phyloP scores from a whole-genome alignment of 208 protist genomes.

The Trypanosoma boissoni region DNA sequence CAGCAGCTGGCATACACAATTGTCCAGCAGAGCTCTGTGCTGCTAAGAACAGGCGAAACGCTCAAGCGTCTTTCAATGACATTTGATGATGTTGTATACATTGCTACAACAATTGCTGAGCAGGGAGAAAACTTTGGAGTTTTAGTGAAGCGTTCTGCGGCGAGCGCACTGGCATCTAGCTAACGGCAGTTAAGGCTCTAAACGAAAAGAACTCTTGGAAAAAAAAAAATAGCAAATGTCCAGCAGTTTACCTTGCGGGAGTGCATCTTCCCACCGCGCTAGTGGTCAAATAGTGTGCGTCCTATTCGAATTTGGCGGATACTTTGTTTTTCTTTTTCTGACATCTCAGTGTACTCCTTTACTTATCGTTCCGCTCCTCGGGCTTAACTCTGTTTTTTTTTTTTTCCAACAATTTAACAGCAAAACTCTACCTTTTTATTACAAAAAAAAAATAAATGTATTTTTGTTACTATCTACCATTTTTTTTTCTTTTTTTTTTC shows the following conservation, averaged over 20 bases:
- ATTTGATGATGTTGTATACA: conserved; percentile 72
- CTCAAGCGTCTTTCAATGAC: conserved; percentile 76
- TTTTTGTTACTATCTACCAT: too few relatives aligned
- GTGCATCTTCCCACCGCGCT: too few relatives aligned
- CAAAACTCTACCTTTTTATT: too few relatives aligned
- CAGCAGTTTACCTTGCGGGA: too few relatives aligned
- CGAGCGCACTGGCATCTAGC: conserved; percentile 13
- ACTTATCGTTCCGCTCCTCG: too few relatives aligned
- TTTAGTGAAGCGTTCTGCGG: conserved; percentile 48
- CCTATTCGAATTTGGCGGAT: too few relatives aligned
- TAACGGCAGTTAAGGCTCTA: conserved; percentile 6
- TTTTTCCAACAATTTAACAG: too few relatives aligned
- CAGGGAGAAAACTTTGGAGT: conserved; percentile 53
- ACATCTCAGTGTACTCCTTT: too few relatives aligned
- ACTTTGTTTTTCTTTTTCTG: too few relatives aligned
- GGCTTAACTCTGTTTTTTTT: too few relatives aligned
- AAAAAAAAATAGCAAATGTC: background rate
- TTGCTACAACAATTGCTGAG: conserved; percentile 59
- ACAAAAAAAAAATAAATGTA: too few relatives aligned
- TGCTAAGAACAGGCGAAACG: conserved; percentile 51
- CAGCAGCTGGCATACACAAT: conserved; percentile 71
- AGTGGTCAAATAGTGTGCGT: too few relatives aligned
- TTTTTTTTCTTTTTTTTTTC: conserved; percentile 9
- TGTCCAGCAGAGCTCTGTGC: conserved; percentile 52
- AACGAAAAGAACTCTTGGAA: background rate